A percentile compares a stretch with the other conserved stretches of the same genome.
Evolutionary conservation across 306 rosid species (phyloP).

Genomic region (Fragaria nilgerrensis): DNA sequence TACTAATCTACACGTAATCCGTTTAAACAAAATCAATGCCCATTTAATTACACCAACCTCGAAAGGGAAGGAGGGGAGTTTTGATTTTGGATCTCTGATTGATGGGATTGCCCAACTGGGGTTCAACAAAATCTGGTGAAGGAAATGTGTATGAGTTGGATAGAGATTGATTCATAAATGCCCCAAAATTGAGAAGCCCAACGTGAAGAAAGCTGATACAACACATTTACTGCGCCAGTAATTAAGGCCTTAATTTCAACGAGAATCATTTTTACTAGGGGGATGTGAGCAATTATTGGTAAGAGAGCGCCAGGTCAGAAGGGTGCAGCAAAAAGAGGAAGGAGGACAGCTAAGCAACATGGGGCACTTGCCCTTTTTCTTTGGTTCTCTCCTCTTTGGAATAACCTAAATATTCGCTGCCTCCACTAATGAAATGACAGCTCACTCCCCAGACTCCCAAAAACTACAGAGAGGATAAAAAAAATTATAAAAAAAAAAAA

Average conservation of each 20-base stretch:
- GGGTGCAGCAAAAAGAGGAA: not conserved
- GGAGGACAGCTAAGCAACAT: conserved; percentile 25
- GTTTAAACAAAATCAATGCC: not conserved
- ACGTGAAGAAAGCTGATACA: not conserved
- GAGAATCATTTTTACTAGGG: not conserved
- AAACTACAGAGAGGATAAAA: not conserved
- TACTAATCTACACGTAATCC: rapidly evolving
- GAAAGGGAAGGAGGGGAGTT: not conserved
- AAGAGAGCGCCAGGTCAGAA: conserved; percentile 12
- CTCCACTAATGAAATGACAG: conserved; percentile 37
- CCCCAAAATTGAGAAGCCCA: not conserved
- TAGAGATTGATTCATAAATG: not conserved
- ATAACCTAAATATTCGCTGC: conserved; percentile 29
- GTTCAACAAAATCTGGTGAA: not conserved
- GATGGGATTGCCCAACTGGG: not conserved
- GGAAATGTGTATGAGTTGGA: not conserved
- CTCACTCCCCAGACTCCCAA: conserved; percentile 5
- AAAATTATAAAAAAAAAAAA: not conserved
- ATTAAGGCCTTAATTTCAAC: not conserved
- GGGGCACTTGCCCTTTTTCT: not conserved
- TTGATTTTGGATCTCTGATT: not conserved
- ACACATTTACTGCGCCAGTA: not conserved
- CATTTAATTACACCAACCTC: not conserved
- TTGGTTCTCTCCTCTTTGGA: not conserved
- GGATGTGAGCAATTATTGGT: not conserved